These are phyloP conservation scores for Ceratobasidium sp. DNA, from an alignment of 1,284 basidiomycete genomes.

Conservation along the genomic window DNA sequence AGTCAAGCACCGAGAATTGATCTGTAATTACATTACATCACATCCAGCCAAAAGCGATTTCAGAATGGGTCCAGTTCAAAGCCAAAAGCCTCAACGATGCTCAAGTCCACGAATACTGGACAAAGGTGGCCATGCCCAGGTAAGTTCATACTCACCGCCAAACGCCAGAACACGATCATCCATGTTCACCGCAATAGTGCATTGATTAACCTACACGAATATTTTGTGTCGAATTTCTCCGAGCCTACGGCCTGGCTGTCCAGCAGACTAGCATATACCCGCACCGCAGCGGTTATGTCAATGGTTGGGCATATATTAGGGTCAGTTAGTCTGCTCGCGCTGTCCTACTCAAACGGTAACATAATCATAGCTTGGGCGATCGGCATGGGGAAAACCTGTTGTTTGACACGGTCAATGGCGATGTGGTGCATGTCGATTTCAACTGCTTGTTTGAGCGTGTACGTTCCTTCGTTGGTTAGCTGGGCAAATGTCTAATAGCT, in stretches of 20 bases:
- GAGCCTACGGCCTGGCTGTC: slow-evolving; percentile 96
- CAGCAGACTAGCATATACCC: slow-evolving; percentile 86
- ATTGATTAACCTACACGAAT: slow-evolving; percentile 81
- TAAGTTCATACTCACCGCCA: slow-evolving; percentile 57
- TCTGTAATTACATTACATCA: neutral
- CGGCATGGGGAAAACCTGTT: slow-evolving; percentile 98
- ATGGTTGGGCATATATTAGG: slow-evolving; percentile 99
- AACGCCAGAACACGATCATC: slow-evolving; percentile 65
- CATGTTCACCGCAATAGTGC: slow-evolving; percentile 60
- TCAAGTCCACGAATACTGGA: slow-evolving; percentile 41
- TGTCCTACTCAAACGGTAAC: slow-evolving; percentile 20
- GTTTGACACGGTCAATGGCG: slow-evolving; percentile 90
- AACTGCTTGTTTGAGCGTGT: slow-evolving; percentile 99
- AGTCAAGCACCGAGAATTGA: neutral
- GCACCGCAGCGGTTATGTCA: slow-evolving; percentile 97
- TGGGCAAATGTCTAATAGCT: slow-evolving; percentile 26
- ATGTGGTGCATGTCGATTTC: slow-evolving; percentile 97
- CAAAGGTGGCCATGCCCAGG: slow-evolving; percentile 65
- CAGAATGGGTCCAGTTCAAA: slow-evolving; percentile 44
- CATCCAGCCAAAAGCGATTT: slow-evolving; percentile 26
- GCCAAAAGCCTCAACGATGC: slow-evolving; percentile 27
- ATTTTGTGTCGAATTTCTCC: slow-evolving; percentile 97
- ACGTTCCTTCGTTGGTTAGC: neutral
- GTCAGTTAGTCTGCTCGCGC: slow-evolving; percentile 64
- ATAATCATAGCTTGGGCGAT: slow-evolving; percentile 84